Evolutionary conservation across 1,284 basidiomycete species (phyloP).

Genomic region (Puccinia brachypodii): DNA sequence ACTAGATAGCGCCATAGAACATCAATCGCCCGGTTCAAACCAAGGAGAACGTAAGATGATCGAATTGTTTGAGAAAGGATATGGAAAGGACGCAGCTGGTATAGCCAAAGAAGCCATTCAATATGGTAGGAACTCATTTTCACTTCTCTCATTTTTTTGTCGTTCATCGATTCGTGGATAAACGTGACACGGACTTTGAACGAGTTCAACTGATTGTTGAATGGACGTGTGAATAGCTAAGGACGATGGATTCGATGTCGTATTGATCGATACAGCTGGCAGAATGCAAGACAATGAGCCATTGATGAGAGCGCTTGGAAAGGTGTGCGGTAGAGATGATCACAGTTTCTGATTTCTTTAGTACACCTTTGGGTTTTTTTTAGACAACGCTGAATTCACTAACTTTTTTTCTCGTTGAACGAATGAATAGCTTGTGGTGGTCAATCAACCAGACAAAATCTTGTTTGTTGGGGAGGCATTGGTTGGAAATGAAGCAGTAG

Average conservation of each 20-base stretch:
- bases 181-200: not conserved
- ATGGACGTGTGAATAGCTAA: conserved; percentile 56
- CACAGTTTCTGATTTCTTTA: conserved; percentile 17
- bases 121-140: conserved; percentile 66
- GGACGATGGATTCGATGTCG: conserved; percentile 85
- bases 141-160: not conserved
- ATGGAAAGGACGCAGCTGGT: conserved; percentile 96
- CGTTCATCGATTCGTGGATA: not conserved
- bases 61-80: conserved; percentile 93
- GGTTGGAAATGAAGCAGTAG: conserved; percentile 94
- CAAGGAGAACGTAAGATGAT: conserved; percentile 61
- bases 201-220: not conserved
- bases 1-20: conserved; percentile 64
- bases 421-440: conserved; percentile 70
- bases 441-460: conserved; percentile 92
- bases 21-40: conserved; percentile 53
- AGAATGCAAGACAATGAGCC: conserved; percentile 99
- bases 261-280: conserved; percentile 94
- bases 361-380: too few relatives aligned
- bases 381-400: too few relatives aligned
- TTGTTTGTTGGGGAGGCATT: conserved; percentile 93
- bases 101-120: conserved; percentile 93
- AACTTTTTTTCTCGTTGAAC: not conserved
- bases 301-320: conserved; percentile 95
- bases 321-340: conserved; percentile 62